These are phyloP conservation scores for Nasturtium officinale DNA, from an alignment of 345 rosid species.

Conservation along the genomic window DNA sequence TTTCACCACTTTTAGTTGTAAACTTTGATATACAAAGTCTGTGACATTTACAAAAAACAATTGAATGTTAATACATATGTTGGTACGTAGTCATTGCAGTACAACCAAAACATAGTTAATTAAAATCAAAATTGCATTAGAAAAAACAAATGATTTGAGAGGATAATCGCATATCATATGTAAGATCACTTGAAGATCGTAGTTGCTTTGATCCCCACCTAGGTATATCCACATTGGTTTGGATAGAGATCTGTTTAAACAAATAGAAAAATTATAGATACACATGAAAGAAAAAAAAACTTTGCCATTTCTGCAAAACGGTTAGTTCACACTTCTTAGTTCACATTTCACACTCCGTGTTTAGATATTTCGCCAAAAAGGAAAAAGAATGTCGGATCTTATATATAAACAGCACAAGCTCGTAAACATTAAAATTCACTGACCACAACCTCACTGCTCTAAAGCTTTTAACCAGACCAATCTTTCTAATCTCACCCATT, in stretches of 20 bases:
- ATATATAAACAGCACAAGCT: not conserved
- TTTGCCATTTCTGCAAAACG: not conserved
- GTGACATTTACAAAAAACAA: not conserved
- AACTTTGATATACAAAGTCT: not conserved
- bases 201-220: not conserved
- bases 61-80: not conserved
- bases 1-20: not conserved
- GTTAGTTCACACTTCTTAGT: not conserved
- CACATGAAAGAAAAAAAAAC: not conserved
- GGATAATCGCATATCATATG: not conserved
- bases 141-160: not conserved
- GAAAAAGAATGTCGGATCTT: not conserved
- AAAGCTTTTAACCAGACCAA: not conserved
- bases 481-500: not conserved
- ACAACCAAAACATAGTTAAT: not conserved
- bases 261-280: not conserved
- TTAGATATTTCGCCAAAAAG: not conserved
- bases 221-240: not conserved
- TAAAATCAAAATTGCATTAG: not conserved
- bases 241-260: not conserved
- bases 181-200: not conserved
- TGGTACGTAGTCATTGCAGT: not conserved
- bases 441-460: not conserved
- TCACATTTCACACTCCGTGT: not conserved
- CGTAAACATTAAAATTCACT: not conserved